phyloP scores from a whole-genome alignment of 164 flowering plant species.

The Hamamelis virginiana region DNA sequence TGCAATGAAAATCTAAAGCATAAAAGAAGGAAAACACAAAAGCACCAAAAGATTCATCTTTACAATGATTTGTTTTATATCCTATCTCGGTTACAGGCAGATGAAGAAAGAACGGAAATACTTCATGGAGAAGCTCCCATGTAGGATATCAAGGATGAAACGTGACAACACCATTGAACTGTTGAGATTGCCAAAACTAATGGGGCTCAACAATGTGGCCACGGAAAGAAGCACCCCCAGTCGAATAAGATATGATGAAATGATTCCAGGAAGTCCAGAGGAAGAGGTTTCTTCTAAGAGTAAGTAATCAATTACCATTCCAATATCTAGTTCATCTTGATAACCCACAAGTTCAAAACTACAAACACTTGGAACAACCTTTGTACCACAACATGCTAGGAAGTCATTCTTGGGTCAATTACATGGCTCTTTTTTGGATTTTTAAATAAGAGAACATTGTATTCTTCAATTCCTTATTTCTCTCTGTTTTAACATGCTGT shows the following conservation, averaged over 20 bases:
- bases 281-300: slow-evolving; percentile 23
- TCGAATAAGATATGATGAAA: slow-evolving; percentile 46
- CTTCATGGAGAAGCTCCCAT: slow-evolving; percentile 49
- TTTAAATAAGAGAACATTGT: too few species aligned
- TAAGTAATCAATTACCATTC: slow-evolving; percentile 19
- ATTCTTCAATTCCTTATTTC: too few species aligned
- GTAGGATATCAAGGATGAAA: slow-evolving; percentile 59
- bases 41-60: not conserved
- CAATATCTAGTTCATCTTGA: too few species aligned
- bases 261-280: slow-evolving; percentile 46
- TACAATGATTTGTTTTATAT: not conserved
- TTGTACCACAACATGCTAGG: too few species aligned
- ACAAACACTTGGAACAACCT: too few species aligned
- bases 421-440: too few species aligned
- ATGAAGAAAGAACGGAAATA: slow-evolving; percentile 58
- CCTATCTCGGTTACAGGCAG: slow-evolving; percentile 35
- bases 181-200: slow-evolving; percentile 37
- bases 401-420: too few species aligned
- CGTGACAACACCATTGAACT: slow-evolving; percentile 39
- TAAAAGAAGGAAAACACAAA: too few species aligned
- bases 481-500: too few species aligned
- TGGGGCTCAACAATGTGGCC: slow-evolving; percentile 1
- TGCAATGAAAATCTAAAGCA: too few species aligned
- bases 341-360: too few species aligned
- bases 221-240: slow-evolving; percentile 15